Evolutionary conservation across 23 red algal genomes (phyloP).

Genomic region (Chondrus crispus): DNA sequence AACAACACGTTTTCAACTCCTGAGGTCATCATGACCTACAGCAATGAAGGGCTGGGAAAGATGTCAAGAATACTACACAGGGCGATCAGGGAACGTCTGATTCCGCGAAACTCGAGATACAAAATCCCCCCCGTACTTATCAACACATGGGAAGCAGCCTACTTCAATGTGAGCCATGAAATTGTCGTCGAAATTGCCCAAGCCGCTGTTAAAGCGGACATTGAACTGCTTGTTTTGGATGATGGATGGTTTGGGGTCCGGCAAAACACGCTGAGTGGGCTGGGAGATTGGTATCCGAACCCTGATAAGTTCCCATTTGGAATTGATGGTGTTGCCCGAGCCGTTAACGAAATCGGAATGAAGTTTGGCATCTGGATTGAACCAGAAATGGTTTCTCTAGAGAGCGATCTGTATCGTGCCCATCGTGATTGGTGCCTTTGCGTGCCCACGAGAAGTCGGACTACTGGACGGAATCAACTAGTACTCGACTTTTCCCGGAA

Average conservation of each 20-base stretch:
- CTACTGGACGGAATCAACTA: slow-evolving; percentile 90
- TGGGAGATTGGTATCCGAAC: slow-evolving; percentile 96
- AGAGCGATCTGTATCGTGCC: slow-evolving; percentile 71
- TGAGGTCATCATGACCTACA: slow-evolving; percentile 87
- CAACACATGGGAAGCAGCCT: slow-evolving; percentile 97
- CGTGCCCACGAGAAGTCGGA: slow-evolving; percentile 77
- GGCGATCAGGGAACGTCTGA: slow-evolving; percentile 76
- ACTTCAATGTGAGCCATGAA: slow-evolving; percentile 96
- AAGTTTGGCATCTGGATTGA: slow-evolving; percentile 97
- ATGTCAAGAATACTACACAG: slow-evolving; percentile 76
- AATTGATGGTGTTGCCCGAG: slow-evolving; percentile 69
- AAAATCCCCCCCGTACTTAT: slow-evolving; percentile 79
- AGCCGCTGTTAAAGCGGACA: slow-evolving; percentile 64
- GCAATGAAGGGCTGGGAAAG: slow-evolving; percentile 64
- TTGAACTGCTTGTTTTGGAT: slow-evolving; percentile 94
- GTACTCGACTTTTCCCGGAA: slow-evolving; percentile 92
- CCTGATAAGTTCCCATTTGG: slow-evolving; percentile 80
- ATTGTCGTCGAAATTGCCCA: slow-evolving; percentile 74
- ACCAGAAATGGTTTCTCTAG: slow-evolving; percentile 97
- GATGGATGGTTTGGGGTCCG: slow-evolving; percentile 98
- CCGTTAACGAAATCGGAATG: slow-evolving; percentile 72
- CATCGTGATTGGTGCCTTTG: slow-evolving; percentile 94
- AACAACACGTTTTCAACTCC: slow-evolving; percentile 74
- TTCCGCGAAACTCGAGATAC: slow-evolving; percentile 82
- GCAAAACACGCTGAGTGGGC: slow-evolving; percentile 71